Conservation (phyloP, 192 early-diverging fungal genomes). For the Umbelopsis ramanniana region DNA sequence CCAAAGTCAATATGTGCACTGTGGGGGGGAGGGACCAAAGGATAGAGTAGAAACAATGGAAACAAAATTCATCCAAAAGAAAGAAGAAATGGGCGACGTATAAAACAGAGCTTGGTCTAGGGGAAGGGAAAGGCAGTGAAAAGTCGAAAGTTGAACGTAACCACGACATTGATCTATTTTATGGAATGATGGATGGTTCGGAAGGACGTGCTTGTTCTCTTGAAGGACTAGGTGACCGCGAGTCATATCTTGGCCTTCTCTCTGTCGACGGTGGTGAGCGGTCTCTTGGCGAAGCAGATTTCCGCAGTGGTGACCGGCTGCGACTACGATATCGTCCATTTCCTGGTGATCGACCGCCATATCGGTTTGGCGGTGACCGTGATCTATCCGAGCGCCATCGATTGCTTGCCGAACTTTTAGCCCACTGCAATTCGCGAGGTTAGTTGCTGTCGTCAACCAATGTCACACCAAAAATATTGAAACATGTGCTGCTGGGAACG, state of each 20-base stretch:
- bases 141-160: background rate
- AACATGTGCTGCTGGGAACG: background rate
- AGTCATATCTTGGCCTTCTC: background rate
- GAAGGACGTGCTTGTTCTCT: background rate
- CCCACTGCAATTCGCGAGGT: conserved; percentile 62
- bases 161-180: background rate
- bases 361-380: conserved; percentile 34
- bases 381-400: conserved; percentile 81
- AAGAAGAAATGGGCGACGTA: background rate
- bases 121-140: background rate
- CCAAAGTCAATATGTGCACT: background rate
- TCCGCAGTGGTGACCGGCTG: conserved; percentile 14
- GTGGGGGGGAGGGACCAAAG: background rate
- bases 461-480: background rate
- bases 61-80: background rate
- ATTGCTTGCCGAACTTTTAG: conserved; percentile 80
- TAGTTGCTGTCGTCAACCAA: background rate
- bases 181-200: background rate
- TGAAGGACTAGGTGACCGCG: conserved; percentile 5
- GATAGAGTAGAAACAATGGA: background rate
- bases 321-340: conserved; percentile 28
- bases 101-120: background rate
- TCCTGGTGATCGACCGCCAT: conserved; percentile 15
- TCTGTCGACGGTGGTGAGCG: background rate
- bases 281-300: background rate